A percentile compares a stretch with the other conserved stretches of the same genome.
These are phyloP conservation scores for Globisporangium nagaii DNA, from an alignment of 352 stramenopile genomes.

Conservation along the genomic window DNA sequence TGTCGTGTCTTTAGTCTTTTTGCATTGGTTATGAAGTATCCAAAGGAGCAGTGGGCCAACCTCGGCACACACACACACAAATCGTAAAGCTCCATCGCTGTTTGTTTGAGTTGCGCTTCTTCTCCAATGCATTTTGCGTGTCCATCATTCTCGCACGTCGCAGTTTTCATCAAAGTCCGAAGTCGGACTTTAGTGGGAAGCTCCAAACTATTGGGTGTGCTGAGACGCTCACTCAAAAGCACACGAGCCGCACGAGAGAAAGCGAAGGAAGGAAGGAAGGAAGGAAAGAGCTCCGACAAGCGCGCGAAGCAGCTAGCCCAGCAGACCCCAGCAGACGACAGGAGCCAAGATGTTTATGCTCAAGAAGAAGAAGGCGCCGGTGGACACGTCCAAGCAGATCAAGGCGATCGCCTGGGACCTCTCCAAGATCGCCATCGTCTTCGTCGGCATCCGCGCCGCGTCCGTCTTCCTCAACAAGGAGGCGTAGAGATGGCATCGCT, in stretches of 20 bases:
- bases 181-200: conserved; percentile 1
- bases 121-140: no score
- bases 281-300: neutral
- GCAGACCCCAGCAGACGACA: neutral
- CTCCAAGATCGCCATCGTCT: conserved; percentile 68
- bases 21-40: neutral
- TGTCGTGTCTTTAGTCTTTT: conserved; percentile 5
- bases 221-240: no score
- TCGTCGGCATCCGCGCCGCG: conserved; percentile 65
- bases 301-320: neutral
- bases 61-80: no score
- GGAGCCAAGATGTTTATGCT: conserved; percentile 78
- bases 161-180: conserved; percentile 1
- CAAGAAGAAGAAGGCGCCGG: conserved; percentile 86
- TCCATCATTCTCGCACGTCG: conserved; percentile 7
- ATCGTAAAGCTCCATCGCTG: no score
- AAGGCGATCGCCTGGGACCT: conserved; percentile 72
- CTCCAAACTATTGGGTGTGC: conserved; percentile 13
- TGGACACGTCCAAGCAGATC: conserved; percentile 71
- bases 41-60: neutral
- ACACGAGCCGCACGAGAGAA: no score
- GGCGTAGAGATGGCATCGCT: no score
- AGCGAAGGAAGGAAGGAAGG: neutral
- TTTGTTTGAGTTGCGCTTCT: no score
- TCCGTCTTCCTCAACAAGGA: conserved; percentile 71